These are phyloP conservation scores for Elongisporangium prolatum DNA, from an alignment of 352 stramenopile species.

Conservation along the genomic window DNA sequence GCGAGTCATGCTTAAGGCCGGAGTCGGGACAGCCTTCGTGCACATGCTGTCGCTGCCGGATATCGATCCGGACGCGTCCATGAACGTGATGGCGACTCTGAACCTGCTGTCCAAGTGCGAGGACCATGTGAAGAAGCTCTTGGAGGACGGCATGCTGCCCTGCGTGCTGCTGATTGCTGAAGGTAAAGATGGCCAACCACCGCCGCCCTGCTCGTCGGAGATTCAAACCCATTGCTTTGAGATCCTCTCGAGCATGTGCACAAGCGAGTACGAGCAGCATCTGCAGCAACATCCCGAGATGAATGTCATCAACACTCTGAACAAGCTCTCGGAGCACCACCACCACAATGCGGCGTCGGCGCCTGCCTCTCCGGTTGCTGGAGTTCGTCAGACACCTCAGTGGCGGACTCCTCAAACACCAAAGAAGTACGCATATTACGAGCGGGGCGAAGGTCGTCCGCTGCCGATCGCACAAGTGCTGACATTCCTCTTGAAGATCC, in stretches of 20 bases:
- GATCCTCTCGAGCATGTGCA: slow-evolving; percentile 68
- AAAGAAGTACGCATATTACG: slow-evolving; percentile 27
- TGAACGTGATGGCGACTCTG: slow-evolving; percentile 52
- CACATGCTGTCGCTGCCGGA: slow-evolving; percentile 30
- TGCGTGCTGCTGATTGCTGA: slow-evolving; percentile 51
- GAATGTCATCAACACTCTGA: slow-evolving; percentile 70
- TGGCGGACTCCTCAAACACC: slow-evolving; percentile 5
- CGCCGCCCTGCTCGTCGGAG: slow-evolving; percentile 8
- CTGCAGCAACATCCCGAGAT: slow-evolving; percentile 22
- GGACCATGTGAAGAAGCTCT: slow-evolving; percentile 29
- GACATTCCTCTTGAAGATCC: slow-evolving; percentile 57
- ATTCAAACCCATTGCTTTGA: slow-evolving; percentile 61
- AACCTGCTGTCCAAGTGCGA: slow-evolving; percentile 42
- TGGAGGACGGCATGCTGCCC: slow-evolving; percentile 48
- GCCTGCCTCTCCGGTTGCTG: slow-evolving; percentile 1
- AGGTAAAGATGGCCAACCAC: slow-evolving; percentile 2
- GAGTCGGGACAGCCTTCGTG: slow-evolving; percentile 40
- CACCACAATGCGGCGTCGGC: slow-evolving; percentile 2
- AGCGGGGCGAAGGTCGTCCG: slow-evolving; percentile 24
- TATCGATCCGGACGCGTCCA: slow-evolving; percentile 19
- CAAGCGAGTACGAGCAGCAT: slow-evolving; percentile 41
- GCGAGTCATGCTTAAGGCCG: slow-evolving; percentile 28
- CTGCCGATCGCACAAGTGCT: slow-evolving; percentile 38
- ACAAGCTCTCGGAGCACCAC: slow-evolving; percentile 58
- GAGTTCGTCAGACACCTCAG: slow-evolving; percentile 5